phyloP scores from a whole-genome alignment of 768 basidiomycete genomes.

The Mrakia hoshinonis region DNA sequence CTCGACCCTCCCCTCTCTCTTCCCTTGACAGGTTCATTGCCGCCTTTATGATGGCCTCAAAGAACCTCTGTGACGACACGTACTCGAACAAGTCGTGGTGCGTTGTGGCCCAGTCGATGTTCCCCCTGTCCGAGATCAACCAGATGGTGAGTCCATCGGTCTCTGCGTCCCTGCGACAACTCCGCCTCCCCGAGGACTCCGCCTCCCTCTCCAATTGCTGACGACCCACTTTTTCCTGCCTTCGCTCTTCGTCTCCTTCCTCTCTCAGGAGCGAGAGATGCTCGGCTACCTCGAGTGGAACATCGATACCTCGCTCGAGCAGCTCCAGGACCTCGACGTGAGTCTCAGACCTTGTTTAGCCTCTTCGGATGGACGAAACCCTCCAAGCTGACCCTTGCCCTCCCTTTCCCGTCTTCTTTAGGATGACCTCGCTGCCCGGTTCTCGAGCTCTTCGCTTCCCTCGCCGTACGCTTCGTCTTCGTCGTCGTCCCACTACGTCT shows the following conservation, averaged over 20 bases:
- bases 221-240: constrained; percentile 45
- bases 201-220: too few relatives aligned
- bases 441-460: neutral
- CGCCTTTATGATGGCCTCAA: constrained; percentile 63
- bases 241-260: neutral
- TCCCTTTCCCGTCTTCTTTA: neutral
- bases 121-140: constrained; percentile 77
- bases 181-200: neutral
- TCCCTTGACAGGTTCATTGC: constrained; percentile 52
- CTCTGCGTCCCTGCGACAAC: neutral
- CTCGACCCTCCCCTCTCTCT: neutral
- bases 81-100: constrained; percentile 91
- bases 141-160: constrained; percentile 36
- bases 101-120: constrained; percentile 81
- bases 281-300: constrained; percentile 84
- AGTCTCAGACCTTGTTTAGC: neutral
- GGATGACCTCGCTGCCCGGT: constrained; percentile 4
- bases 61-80: constrained; percentile 84
- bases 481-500: neutral
- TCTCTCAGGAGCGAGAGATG: constrained; percentile 72
- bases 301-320: constrained; percentile 41
- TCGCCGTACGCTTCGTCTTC: neutral
- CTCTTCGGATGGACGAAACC: neutral
- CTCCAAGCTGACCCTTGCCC: neutral
- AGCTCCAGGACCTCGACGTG: constrained; percentile 41